phyloP scores from a whole-genome alignment of 805 yeast species.

The Candida argentea region DNA sequence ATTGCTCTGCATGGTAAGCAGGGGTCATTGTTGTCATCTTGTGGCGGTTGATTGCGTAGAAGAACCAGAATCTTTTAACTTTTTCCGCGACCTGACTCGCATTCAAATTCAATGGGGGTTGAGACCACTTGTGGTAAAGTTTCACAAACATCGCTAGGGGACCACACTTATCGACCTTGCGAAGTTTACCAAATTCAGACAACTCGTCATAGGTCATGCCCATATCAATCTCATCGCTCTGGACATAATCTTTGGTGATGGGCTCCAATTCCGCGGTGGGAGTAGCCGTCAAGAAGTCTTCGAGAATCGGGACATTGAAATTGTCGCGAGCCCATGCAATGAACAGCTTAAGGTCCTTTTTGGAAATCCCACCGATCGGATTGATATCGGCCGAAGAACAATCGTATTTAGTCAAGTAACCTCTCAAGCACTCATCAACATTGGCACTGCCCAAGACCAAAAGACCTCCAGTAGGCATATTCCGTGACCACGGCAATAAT shows the following conservation, averaged over 20 bases:
- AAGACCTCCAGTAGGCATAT: conserved; percentile 59
- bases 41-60: conserved; percentile 91
- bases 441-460: conserved; percentile 93
- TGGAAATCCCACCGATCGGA: conserved; percentile 98
- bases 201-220: conserved; percentile 96
- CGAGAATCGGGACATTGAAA: conserved; percentile 68
- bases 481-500: conserved; percentile 88
- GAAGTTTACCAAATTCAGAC: conserved; percentile 77
- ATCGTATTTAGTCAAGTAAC: conserved; percentile 93
- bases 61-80: conserved; percentile 87
- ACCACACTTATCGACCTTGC: conserved; percentile 92
- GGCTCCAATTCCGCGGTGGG: conserved; percentile 99
- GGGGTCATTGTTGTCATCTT: conserved; percentile 98
- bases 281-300: conserved; percentile 76
- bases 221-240: conserved; percentile 96
- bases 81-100: conserved; percentile 85
- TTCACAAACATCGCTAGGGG: conserved; percentile 92
- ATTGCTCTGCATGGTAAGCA: conserved; percentile 94
- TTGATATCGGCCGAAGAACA: conserved; percentile 96
- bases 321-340: conserved; percentile 65
- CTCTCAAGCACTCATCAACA: conserved; percentile 93
- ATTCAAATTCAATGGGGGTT: conserved; percentile 47
- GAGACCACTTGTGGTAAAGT: conserved; percentile 87
- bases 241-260: conserved; percentile 83
- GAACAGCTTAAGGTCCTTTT: conserved; percentile 81